phyloP scores from a whole-genome alignment of 257 asterid genomes.

The Plantago elongata region DNA sequence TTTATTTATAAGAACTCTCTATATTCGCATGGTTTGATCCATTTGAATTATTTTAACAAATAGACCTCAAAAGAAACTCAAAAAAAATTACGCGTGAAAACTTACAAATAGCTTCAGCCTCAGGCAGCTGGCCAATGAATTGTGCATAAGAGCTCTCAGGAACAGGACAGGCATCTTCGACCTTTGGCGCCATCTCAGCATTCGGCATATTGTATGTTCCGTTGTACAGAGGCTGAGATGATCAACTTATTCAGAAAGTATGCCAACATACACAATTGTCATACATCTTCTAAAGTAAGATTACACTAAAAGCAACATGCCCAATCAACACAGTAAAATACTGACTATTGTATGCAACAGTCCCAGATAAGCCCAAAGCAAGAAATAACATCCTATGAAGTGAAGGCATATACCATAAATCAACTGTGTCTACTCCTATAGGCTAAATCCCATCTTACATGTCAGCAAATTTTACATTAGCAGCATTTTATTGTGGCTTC shows the following conservation, averaged over 20 bases:
- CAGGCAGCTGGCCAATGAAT: conserved; percentile 46
- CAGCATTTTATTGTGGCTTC: conserved; percentile 9
- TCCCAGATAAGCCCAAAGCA: too few species aligned
- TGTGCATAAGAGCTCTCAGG: conserved; percentile 38
- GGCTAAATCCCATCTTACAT: background rate
- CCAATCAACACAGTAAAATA: too few species aligned
- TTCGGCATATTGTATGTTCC: conserved; percentile 30
- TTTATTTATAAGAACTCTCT: too few species aligned
- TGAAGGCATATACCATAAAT: too few species aligned
- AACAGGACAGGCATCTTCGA: conserved; percentile 31
- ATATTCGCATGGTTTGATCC: too few species aligned
- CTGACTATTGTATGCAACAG: too few species aligned
- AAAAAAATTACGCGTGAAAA: conserved; percentile 4
- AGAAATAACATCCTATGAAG: too few species aligned
- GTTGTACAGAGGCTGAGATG: conserved; percentile 55
- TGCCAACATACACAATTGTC: background rate
- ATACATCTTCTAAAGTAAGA: background rate
- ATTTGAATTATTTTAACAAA: background rate
- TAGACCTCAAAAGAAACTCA: background rate
- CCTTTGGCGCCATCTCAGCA: conserved; percentile 47
- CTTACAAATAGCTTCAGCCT: conserved; percentile 66
- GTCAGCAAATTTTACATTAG: too few species aligned
- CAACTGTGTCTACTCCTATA: background rate
- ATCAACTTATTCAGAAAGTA: conserved; percentile 21
- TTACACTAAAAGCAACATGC: too few species aligned